phyloP scores from a whole-genome alignment of 495 filamentous ascomycete genomes.

The Peziza echinospora region DNA sequence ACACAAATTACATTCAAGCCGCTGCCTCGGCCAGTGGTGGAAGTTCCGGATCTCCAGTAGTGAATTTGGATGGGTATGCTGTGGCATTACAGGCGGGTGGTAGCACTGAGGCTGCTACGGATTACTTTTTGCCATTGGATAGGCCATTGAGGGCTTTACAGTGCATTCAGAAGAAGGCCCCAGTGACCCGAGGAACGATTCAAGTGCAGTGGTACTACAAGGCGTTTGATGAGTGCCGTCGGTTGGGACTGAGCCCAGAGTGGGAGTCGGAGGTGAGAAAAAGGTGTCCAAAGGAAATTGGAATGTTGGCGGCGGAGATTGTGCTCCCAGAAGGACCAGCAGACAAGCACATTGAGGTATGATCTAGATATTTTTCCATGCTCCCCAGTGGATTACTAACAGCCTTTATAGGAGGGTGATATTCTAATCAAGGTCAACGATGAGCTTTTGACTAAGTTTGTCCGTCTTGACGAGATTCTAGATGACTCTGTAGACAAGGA shows the following conservation, averaged over 20 bases:
- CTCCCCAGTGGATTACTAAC: conserved; percentile 5
- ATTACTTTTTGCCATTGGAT: conserved; percentile 92
- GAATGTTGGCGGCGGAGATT: conserved; percentile 91
- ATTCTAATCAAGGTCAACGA: conserved; percentile 90
- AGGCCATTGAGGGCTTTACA: conserved; percentile 66
- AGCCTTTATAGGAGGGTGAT: conserved; percentile 69
- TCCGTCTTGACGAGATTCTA: conserved; percentile 78
- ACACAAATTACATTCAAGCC: conserved; percentile 98
- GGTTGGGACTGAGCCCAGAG: conserved; percentile 61
- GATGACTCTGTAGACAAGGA: conserved; percentile 64
- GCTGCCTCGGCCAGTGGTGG: conserved; percentile 90
- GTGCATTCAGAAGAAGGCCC: conserved; percentile 54
- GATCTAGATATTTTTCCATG: conserved; percentile 1
- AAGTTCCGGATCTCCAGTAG: conserved; percentile 89
- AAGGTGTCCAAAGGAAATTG: conserved; percentile 75
- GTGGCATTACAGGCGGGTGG: conserved; percentile 90
- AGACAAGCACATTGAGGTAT: conserved; percentile 46
- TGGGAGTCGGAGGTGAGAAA: conserved; percentile 70
- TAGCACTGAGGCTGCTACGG: conserved; percentile 80
- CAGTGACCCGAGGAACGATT: conserved; percentile 77
- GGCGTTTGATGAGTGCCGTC: conserved; percentile 90
- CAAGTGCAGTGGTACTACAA: conserved; percentile 94
- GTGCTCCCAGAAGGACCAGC: conserved; percentile 79
- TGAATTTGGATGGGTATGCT: conserved; percentile 82
- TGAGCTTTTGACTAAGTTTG: conserved; percentile 81